Conservation (phyloP, 2,329 filamentous ascomycete genomes). For the Ophiostoma sp. region DNA sequence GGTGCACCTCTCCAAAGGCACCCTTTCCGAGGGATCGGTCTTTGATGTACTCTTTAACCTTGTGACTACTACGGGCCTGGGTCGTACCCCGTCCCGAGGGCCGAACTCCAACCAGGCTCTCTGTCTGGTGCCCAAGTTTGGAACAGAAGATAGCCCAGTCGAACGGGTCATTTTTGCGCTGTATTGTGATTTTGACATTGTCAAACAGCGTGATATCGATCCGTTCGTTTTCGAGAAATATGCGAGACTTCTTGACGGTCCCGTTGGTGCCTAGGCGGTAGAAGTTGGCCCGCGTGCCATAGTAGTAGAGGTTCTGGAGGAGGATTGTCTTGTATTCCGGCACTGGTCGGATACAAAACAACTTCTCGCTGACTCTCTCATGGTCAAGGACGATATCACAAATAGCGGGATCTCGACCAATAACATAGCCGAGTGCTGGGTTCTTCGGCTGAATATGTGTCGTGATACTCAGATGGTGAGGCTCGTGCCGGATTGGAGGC, state of each 20-base stretch:
- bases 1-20: conserved; percentile 16
- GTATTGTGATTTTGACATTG: conserved; percentile 13
- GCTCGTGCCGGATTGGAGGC: conserved; percentile 8
- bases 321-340: not conserved
- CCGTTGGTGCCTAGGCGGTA: not conserved
- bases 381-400: conserved; percentile 20
- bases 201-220: conserved; percentile 11
- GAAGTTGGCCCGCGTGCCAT: conserved; percentile 8
- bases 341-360: conserved; percentile 10
- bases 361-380: conserved; percentile 7
- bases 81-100: not conserved
- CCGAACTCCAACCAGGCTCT: not conserved
- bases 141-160: conserved; percentile 2
- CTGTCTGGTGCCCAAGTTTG: not conserved
- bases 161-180: conserved; percentile 6
- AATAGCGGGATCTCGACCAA: conserved; percentile 9
- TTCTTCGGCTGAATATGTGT: conserved; percentile 11
- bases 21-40: conserved; percentile 16
- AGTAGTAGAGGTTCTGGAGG: conserved; percentile 1
- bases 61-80: not conserved
- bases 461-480: conserved; percentile 14
- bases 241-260: not conserved
- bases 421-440: conserved; percentile 12
- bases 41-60: conserved; percentile 14
- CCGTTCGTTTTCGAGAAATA: conserved; percentile 8